phyloP scores from a whole-genome alignment of 305 asterid genomes.

The Fraxinus sp. region DNA sequence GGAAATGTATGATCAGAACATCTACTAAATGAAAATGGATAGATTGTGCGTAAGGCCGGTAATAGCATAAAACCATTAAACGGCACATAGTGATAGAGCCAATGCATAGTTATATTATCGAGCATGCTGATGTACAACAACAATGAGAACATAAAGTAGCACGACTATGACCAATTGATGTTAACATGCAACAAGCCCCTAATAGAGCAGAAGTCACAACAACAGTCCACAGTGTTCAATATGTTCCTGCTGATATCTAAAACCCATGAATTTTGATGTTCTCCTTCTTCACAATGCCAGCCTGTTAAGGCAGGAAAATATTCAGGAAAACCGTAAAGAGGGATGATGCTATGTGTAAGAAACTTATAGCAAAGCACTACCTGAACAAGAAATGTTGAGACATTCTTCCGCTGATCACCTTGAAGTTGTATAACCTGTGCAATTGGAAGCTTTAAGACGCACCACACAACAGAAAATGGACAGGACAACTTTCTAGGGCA shows the following conservation, averaged over 20 bases:
- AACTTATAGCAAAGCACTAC: conserved; percentile 23
- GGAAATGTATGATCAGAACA: neutral
- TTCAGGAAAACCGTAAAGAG: neutral
- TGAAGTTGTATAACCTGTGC: conserved; percentile 83
- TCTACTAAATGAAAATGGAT: neutral
- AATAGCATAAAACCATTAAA: neutral
- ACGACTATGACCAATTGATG: neutral
- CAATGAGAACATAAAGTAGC: neutral
- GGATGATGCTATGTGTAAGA: neutral
- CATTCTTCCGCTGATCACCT: conserved; percentile 95
- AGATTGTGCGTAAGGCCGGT: neutral
- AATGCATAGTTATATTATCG: neutral
- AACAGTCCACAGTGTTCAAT: conserved; percentile 8
- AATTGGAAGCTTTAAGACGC: neutral
- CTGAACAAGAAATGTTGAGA: conserved; percentile 77
- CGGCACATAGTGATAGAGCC: neutral
- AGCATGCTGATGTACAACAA: neutral
- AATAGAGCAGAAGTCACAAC: neutral
- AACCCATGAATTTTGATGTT: conserved; percentile 90
- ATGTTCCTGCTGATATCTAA: conserved; percentile 33
- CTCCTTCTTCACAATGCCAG: conserved; percentile 91
- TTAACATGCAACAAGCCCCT: neutral
- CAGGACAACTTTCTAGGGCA: neutral
- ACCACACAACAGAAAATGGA: neutral
- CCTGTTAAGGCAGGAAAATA: conserved; percentile 34